Conservation (phyloP, 2,329 filamentous ascomycete genomes). For the Scorias spongiosa region DNA sequence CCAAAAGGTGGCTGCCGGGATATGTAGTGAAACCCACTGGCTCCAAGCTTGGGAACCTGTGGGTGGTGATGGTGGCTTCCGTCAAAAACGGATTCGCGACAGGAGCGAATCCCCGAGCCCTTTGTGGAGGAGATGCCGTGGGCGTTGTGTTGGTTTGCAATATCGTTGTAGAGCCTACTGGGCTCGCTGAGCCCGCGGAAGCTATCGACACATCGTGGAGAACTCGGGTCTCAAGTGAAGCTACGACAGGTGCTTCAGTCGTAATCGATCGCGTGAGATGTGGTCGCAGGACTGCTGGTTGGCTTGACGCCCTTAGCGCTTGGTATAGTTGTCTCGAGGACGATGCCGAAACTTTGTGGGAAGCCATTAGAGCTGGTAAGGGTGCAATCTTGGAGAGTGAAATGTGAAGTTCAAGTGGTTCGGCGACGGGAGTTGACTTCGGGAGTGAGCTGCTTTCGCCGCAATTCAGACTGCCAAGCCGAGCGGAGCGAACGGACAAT, state of each 20-base stretch:
- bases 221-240: constrained; percentile 1
- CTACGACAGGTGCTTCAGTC: constrained; percentile 30
- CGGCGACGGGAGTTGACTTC: neutral
- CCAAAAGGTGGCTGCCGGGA: constrained; percentile 64
- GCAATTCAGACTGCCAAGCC: constrained; percentile 1
- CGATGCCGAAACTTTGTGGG: constrained; percentile 2
- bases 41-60: constrained; percentile 80
- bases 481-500: neutral
- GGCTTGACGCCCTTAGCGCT: constrained; percentile 23
- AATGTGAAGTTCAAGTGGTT: neutral
- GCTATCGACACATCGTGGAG: constrained; percentile 11
- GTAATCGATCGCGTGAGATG: constrained; percentile 41
- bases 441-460: neutral
- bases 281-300: constrained; percentile 13
- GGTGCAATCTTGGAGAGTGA: neutral
- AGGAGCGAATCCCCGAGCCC: neutral
- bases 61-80: constrained; percentile 66
- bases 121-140: neutral
- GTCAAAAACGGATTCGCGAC: constrained; percentile 33
- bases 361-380: neutral
- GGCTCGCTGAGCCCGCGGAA: no score
- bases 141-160: neutral
- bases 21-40: constrained; percentile 65
- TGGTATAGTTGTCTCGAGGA: constrained; percentile 25
- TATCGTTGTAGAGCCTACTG: no score